Percentiles rank a stretch among this genome's conserved stretches.
These are phyloP conservation scores for Thielaviopsis ethacetica DNA, from an alignment of 2,329 filamentous ascomycete species.

Conservation along the genomic window DNA sequence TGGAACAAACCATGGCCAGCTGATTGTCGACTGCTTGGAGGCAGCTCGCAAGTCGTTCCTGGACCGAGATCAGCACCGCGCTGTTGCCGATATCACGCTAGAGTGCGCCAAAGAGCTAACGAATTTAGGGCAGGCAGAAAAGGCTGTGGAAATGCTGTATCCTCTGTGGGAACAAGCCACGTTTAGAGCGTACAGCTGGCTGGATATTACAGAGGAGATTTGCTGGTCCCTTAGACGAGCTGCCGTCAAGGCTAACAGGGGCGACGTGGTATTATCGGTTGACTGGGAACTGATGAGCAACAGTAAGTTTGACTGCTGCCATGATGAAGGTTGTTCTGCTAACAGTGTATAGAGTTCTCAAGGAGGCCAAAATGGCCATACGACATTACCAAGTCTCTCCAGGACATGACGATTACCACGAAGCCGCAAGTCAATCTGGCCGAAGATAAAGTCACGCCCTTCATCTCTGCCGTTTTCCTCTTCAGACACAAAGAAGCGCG, in stretches of 20 bases:
- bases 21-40: constrained; percentile 37
- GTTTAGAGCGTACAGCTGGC: constrained; percentile 44
- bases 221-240: constrained; percentile 44
- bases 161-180: constrained; percentile 41
- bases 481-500: constrained; percentile 43
- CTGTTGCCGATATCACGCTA: constrained; percentile 38
- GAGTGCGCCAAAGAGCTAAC: constrained; percentile 41
- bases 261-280: constrained; percentile 40
- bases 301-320: constrained; percentile 25
- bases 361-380: constrained; percentile 42
- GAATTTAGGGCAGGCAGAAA: constrained; percentile 32
- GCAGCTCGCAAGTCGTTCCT: constrained; percentile 38
- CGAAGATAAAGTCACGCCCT: constrained; percentile 35
- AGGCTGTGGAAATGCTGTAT: constrained; percentile 35
- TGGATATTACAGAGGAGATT: constrained; percentile 40
- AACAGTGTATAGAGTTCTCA: constrained; percentile 29
- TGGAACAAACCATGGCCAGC: constrained; percentile 37
- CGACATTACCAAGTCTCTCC: constrained; percentile 39
- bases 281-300: constrained; percentile 49
- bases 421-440: constrained; percentile 35
- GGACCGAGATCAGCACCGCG: constrained; percentile 33
- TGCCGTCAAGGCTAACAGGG: constrained; percentile 33
- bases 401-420: constrained; percentile 27
- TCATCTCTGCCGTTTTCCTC: constrained; percentile 37
- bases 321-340: neutral